Evolutionary conservation across 345 rosid genomes (phyloP).

Genomic region (Aurinia saxatilis): DNA sequence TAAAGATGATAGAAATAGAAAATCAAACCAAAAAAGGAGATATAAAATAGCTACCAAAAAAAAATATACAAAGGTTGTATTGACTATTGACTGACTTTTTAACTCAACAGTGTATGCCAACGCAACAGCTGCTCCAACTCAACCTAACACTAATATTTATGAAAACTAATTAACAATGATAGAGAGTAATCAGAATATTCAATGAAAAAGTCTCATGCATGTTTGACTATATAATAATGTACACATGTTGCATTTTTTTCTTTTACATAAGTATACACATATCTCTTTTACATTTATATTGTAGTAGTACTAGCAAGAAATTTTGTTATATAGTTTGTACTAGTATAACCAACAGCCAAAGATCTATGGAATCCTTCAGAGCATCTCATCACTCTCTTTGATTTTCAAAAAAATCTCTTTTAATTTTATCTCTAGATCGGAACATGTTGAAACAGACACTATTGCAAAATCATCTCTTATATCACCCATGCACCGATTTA

Average conservation of each 20-base stretch:
- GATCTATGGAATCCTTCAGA: no score
- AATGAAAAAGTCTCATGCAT: conserved; percentile 13
- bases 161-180: conserved; percentile 2
- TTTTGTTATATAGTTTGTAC: no score
- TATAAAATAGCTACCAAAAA: conserved; percentile 9
- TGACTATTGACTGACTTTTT: conserved; percentile 16
- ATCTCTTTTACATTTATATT: no score
- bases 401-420: no score
- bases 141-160: conserved; percentile 14
- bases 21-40: background rate
- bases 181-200: background rate
- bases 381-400: no score
- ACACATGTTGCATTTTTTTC: conserved; percentile 7
- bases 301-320: no score
- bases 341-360: no score
- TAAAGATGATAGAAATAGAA: conserved; percentile 16
- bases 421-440: no score
- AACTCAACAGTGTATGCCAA: conserved; percentile 21
- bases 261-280: no score
- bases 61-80: background rate
- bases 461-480: no score
- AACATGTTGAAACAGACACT: no score
- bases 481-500: no score
- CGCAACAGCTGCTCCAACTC: conserved; percentile 10
- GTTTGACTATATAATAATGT: conserved; percentile 20